phyloP scores from a whole-genome alignment of 805 yeast genomes.

The Torulaspora maleeae region DNA sequence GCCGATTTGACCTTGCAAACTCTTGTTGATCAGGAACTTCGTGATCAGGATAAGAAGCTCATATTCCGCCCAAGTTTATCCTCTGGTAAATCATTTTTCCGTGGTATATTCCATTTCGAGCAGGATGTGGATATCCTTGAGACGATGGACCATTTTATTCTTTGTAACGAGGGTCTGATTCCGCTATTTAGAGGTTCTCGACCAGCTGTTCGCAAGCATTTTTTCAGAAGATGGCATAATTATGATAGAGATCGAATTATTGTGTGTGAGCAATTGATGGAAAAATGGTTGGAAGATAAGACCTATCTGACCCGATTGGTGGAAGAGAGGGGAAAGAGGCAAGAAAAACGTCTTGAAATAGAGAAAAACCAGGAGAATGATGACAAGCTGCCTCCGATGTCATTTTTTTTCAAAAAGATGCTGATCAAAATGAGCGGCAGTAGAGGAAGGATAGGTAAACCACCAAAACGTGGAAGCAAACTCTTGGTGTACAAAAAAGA shows the following conservation, averaged over 20 bases:
- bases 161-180: slow-evolving; percentile 5
- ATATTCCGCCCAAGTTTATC: slow-evolving; percentile 1
- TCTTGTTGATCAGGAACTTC: slow-evolving; percentile 9
- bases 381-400: slow-evolving; percentile 5
- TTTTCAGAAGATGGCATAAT: slow-evolving; percentile 11
- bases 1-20: slow-evolving; percentile 5
- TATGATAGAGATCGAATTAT: slow-evolving; percentile 8
- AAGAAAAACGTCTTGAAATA: neutral
- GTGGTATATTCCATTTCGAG: slow-evolving; percentile 9
- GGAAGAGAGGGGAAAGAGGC: slow-evolving; percentile 1
- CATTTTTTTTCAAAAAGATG: slow-evolving; percentile 5
- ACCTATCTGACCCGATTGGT: neutral
- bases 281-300: slow-evolving; percentile 9
- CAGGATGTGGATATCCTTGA: slow-evolving; percentile 10
- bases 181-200: slow-evolving; percentile 11
- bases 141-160: slow-evolving; percentile 9
- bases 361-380: neutral
- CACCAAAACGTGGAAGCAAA: slow-evolving; percentile 12
- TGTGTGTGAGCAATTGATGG: slow-evolving; percentile 8
- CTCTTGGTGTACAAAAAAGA: slow-evolving; percentile 8
- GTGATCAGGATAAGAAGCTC: slow-evolving; percentile 2
- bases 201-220: slow-evolving; percentile 8
- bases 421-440: slow-evolving; percentile 4
- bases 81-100: neutral
- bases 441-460: slow-evolving; percentile 8